A percentile compares a stretch with the other conserved stretches of the same genome.
phyloP scores from a whole-genome alignment of 2,329 filamentous ascomycete species.

The Alternaria longipes region DNA sequence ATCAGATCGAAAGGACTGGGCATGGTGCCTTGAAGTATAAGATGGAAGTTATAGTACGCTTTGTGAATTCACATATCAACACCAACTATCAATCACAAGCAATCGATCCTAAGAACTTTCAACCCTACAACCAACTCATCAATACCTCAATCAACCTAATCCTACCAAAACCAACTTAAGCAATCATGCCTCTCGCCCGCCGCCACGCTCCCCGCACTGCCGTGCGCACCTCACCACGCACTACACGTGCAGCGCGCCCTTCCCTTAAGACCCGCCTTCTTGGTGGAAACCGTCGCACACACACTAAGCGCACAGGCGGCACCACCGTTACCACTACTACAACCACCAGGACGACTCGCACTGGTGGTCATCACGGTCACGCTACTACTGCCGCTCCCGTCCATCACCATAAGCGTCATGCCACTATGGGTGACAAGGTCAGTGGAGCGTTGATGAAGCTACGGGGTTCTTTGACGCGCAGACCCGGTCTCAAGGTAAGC shows the following conservation, averaged over 20 bases:
- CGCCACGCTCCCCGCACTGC: slow-evolving; percentile 32
- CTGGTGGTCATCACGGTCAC: slow-evolving; percentile 48
- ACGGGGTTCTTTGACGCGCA: slow-evolving; percentile 72
- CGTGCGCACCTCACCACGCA: slow-evolving; percentile 35
- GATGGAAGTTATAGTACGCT: slow-evolving; percentile 3
- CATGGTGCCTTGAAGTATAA: slow-evolving; percentile 16
- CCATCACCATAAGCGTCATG: slow-evolving; percentile 73
- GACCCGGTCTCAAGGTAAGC: slow-evolving; percentile 74
- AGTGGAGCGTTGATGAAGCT: slow-evolving; percentile 78
- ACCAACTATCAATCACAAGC: background rate
- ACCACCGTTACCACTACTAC: slow-evolving; percentile 50
- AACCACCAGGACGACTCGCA: slow-evolving; percentile 55
- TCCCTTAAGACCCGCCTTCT: slow-evolving; percentile 65
- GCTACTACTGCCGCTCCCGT: slow-evolving; percentile 31
- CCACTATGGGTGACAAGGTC: slow-evolving; percentile 78
- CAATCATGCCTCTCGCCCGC: slow-evolving; percentile 43
- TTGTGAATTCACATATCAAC: background rate
- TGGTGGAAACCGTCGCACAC: slow-evolving; percentile 49
- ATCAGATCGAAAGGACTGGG: background rate
- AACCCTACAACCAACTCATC: background rate
- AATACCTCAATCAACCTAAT: slow-evolving; percentile 7
- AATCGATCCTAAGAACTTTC: background rate
- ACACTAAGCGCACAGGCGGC: slow-evolving; percentile 44
- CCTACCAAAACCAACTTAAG: background rate
- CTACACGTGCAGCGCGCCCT: slow-evolving; percentile 51